Conservation (phyloP, 2,329 filamentous ascomycete genomes). For the Neonectria faginata region DNA sequence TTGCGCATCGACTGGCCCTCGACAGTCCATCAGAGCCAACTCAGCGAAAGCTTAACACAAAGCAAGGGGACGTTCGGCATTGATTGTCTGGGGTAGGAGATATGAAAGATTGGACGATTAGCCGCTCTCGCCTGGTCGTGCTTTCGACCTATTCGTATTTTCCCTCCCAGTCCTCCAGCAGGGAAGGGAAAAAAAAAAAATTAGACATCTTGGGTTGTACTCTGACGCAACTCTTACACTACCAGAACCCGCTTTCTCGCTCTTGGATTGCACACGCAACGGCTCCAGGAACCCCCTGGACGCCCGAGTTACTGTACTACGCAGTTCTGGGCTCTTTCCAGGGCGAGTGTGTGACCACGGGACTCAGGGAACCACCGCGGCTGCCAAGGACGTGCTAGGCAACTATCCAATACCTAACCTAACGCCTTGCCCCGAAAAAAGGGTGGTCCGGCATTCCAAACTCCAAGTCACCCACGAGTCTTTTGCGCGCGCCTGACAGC, state of each 20-base stretch:
- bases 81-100: constrained; percentile 40
- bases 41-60: constrained; percentile 10
- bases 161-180: not conserved
- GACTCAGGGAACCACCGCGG: not conserved
- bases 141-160: not conserved
- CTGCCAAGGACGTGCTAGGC: constrained; percentile 16
- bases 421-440: no score
- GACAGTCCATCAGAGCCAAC: constrained; percentile 20
- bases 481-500: constrained; percentile 21
- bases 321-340: not conserved
- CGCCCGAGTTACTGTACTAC: no score
- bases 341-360: no score
- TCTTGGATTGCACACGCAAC: not conserved
- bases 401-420: not conserved
- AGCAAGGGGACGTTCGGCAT: constrained; percentile 16
- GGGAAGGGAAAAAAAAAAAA: constrained; percentile 13
- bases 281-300: not conserved
- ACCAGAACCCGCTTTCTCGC: constrained; percentile 14
- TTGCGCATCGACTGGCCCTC: constrained; percentile 44
- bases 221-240: constrained; percentile 36
- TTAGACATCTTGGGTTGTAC: constrained; percentile 10
- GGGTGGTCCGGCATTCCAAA: constrained; percentile 24
- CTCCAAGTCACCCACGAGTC: constrained; percentile 11
- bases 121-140: not conserved
- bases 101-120: constrained; percentile 8